Evolutionary conservation across 768 basidiomycete genomes (phyloP), one percentile per base, ranked within the genome.

Genomic region (Amanita polypyramis): DNA sequence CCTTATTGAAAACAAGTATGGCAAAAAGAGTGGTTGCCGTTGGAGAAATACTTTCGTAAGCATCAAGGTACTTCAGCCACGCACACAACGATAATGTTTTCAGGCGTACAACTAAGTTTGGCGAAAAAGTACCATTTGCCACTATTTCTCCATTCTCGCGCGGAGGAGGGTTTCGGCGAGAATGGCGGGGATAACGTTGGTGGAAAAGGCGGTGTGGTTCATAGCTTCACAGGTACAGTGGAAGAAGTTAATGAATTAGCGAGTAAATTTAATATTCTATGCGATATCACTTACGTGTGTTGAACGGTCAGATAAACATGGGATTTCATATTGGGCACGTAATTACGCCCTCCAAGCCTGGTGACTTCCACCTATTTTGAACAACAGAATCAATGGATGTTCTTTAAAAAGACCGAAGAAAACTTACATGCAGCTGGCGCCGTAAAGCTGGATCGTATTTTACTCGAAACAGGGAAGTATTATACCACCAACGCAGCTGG

Each of bases 81-180:
- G 11, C 7, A 10, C n/a, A 11, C 23, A 12, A 20, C 33, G 12
- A 30, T 15, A 46, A 30, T 10, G 17, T 41, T 14, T 7, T 12
- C 17, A 48, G 47, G 39, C 10, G 29, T 38, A 19, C 47, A 91
- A 53, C 69, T 92, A 5, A 50, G 57, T 1, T 66, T 91, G 5
- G 82, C 85, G 3, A 80, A 82, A 58, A 82, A 79, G 56, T 74
- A 82, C 55, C 70, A 76, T 54, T 70, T 92, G 7, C 88, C 89
- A 0, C 61, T 92, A 17, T 91, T 91, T 62, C 70, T 92, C 3
- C 89, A 91, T 61, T 88, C 80, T 1, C 75, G 89, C 15, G 76
- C 81, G 19, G 79, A 81, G 48, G 78, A 81, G 53, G 80, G 84
- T 1, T 85, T 84, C 57, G 70, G 72, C 12, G 63, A 70, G 33